A percentile compares a stretch with the other conserved stretches of the same genome.
Conservation (phyloP, 1,284 basidiomycete genomes). For the Wolfiporia cocos region DNA sequence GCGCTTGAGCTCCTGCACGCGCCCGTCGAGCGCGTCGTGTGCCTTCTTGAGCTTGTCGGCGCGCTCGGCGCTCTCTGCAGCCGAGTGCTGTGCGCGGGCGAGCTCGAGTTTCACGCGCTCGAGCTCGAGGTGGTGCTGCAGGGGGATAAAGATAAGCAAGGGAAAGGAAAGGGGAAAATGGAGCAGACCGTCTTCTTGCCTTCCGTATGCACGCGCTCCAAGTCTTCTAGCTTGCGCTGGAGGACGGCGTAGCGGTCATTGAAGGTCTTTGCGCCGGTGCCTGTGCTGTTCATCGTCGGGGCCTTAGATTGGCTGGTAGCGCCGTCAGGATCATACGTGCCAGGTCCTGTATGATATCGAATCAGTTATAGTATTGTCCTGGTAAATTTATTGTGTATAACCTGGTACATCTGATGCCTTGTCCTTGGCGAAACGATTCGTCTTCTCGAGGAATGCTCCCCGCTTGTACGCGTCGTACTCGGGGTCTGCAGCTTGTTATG, state of each 20-base stretch:
- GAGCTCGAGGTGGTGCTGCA: constrained; percentile 53
- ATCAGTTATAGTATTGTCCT: neutral
- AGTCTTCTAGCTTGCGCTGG: constrained; percentile 60
- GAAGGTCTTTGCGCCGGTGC: constrained; percentile 4
- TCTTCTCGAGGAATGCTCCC: constrained; percentile 50
- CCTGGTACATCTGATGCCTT: constrained; percentile 36
- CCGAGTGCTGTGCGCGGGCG: constrained; percentile 38
- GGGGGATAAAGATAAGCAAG: constrained; percentile 2
- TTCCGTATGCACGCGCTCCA: constrained; percentile 59
- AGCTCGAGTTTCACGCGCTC: constrained; percentile 55
- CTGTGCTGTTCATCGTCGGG: neutral
- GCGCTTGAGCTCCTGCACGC: constrained; percentile 55
- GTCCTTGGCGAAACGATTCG: constrained; percentile 41
- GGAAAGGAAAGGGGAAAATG: neutral
- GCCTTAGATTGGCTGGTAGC: constrained; percentile 12
- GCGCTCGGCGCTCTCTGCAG: constrained; percentile 47
- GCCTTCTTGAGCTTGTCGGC: constrained; percentile 60
- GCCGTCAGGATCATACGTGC: constrained; percentile 24
- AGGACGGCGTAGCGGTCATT: constrained; percentile 46
- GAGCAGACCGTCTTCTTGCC: constrained; percentile 57
- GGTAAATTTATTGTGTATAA: constrained; percentile 16
- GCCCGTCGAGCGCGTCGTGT: constrained; percentile 44
- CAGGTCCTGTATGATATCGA: constrained; percentile 27
- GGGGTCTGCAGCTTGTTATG: constrained; percentile 25
- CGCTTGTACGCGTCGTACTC: constrained; percentile 45